phyloP scores from a whole-genome alignment of 83 land plant species.

The Isoetes engelmannii region DNA sequence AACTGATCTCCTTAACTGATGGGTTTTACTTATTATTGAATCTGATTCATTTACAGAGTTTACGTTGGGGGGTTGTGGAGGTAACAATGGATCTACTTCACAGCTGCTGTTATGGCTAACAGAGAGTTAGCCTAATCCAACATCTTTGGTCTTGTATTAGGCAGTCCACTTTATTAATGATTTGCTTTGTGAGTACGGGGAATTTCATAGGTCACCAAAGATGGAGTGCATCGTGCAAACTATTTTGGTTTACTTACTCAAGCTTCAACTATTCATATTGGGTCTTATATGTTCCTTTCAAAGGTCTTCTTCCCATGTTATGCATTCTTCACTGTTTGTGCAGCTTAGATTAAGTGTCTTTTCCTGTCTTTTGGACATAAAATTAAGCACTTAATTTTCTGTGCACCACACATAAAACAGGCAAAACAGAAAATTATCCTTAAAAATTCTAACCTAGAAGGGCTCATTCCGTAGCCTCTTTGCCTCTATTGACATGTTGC shows the following conservation, averaged over 20 bases:
- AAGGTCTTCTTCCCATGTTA: slow-evolving; percentile 98
- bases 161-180: background rate
- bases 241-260: slow-evolving; percentile 95
- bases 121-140: slow-evolving; percentile 56
- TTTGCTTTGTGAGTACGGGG: slow-evolving; percentile 29
- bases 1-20: too few relatives aligned
- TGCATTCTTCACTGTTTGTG: background rate
- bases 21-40: too few relatives aligned
- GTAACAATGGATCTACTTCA: slow-evolving; percentile 95
- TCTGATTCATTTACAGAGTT: too few relatives aligned
- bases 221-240: slow-evolving; percentile 86
- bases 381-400: too few relatives aligned
- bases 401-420: slow-evolving; percentile 8
- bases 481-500: slow-evolving; percentile 59
- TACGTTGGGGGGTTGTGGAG: too few relatives aligned
- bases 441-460: slow-evolving; percentile 56
- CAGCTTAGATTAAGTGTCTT: too few relatives aligned
- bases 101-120: slow-evolving; percentile 92
- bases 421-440: background rate
- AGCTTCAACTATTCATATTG: slow-evolving; percentile 76
- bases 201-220: slow-evolving; percentile 96
- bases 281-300: slow-evolving; percentile 93
- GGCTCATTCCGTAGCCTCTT: slow-evolving; percentile 69
- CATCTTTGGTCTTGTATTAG: background rate
- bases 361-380: slow-evolving; percentile 39